Base-by-base conservation (phyloP, 2,329 filamentous ascomycete species). In the Corynespora cassiicola region DNA sequence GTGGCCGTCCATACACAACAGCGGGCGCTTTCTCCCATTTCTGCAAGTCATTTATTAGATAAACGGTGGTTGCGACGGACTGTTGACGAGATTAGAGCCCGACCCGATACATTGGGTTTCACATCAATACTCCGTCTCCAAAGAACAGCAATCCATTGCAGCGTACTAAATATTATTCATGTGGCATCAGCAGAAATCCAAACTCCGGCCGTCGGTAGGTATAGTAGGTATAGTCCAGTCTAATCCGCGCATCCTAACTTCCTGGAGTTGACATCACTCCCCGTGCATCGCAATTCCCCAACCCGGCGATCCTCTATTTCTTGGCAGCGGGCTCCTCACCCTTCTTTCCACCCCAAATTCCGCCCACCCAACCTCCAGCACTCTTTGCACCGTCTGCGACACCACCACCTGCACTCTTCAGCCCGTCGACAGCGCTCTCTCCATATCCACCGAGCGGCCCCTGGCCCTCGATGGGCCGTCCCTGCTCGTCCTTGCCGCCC, bases 401-500 rank as follows among this genome's bases (percentile, higher is more conserved):
- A 20, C 50, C 39, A 2, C 51, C 47, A 3, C 42, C 60, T 10
- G 50, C 56, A 4, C 53, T 45, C 50, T 65, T 69, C n/a, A 65
- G 57, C 2, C 63, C 64, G 16, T 61, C 57, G 1, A 52, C 51
- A 37, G 61, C 62, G 30, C 56, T 43, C 39, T 62, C 44, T 14
- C 62, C 64, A 40, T 62, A 60, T 2, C 63, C 64, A 2, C 54
- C 68, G 36, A 54, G 56, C 39, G 47, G 67, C 3, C 48, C 72
- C 58, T 52, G 65, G 46, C 31, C 42, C 51, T 61, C 82, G 78
- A 23, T 65, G 65, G 14, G 21, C 9, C 46, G 36, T 3, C 83
- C 83, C 12, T 75, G 63, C 1, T 85, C 80, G 42, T 84, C 83
- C 57, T 82, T 84, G 33, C 84, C 84, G 21, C 78, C 71, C 7